Evolutionary conservation across 2,329 filamentous ascomycete genomes (phyloP).

Genomic region (Beauveria pseudobassiana): DNA sequence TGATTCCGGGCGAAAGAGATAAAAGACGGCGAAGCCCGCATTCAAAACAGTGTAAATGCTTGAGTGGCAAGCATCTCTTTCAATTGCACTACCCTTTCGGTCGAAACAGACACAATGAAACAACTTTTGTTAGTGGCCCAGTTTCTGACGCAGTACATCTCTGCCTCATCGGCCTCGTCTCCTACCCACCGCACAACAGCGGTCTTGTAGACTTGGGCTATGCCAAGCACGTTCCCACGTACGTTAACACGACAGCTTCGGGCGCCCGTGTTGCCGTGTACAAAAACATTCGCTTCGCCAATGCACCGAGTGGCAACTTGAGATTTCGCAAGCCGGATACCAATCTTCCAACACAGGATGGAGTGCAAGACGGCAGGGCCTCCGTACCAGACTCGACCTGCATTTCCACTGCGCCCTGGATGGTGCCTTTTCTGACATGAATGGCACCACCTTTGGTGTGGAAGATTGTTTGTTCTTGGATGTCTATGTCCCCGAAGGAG

Average conservation of each 20-base stretch:
- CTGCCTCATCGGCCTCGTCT: background rate
- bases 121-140: background rate
- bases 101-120: background rate
- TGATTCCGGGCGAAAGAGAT: no score
- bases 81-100: background rate
- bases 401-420: conserved; percentile 15
- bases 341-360: conserved; percentile 4
- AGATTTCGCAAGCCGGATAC: conserved; percentile 18
- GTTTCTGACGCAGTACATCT: background rate
- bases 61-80: background rate
- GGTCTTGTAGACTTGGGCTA: conserved; percentile 15
- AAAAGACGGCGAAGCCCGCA: background rate
- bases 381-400: conserved; percentile 8
- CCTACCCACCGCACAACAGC: background rate
- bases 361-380: conserved; percentile 14
- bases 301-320: conserved; percentile 17
- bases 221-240: conserved; percentile 16
- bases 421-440: conserved; percentile 13
- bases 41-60: background rate
- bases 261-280: conserved; percentile 16
- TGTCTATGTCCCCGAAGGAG: conserved; percentile 16
- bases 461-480: conserved; percentile 20
- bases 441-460: conserved; percentile 16
- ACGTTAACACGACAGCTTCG: conserved; percentile 15
- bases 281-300: conserved; percentile 21